phyloP scores from a whole-genome alignment of 225 moss, liverwort and hornwort species.

The Thuidium tamariscinum region DNA sequence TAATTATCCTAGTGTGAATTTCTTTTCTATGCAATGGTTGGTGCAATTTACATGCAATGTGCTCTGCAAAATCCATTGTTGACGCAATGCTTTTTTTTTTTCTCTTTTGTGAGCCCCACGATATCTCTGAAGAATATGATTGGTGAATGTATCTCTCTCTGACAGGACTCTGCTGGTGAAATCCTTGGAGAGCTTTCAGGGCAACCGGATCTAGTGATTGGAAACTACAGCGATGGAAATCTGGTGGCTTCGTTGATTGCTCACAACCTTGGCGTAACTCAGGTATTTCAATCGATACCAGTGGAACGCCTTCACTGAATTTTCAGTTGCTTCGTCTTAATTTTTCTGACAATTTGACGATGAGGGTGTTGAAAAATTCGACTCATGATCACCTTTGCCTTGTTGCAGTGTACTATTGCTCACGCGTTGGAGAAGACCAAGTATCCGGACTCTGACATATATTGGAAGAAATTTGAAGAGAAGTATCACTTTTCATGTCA shows the following conservation, averaged over 20 bases:
- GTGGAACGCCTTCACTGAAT: not conserved
- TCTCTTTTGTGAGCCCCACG: not conserved
- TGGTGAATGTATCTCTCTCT: not conserved
- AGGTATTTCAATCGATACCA: constrained; percentile 17
- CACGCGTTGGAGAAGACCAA: constrained; percentile 94
- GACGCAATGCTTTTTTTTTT: not conserved
- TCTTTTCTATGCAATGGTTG: not conserved
- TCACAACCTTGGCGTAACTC: constrained; percentile 61
- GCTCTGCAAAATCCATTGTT: not conserved
- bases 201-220: constrained; percentile 67
- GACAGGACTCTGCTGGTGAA: constrained; percentile 54
- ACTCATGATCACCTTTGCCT: not conserved
- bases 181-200: constrained; percentile 49
- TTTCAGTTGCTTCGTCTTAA: not conserved
- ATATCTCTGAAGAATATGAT: not conserved
- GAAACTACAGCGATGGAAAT: constrained; percentile 89
- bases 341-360: not conserved
- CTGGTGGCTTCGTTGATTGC: constrained; percentile 62
- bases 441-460: constrained; percentile 87
- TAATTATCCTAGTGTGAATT: not conserved
- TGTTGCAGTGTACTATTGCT: constrained; percentile 66
- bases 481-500: constrained; percentile 91
- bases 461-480: constrained; percentile 69
- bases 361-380: not conserved
- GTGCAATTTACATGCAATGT: not conserved